Conservation (phyloP, 2,329 filamentous ascomycete genomes). For the Microsporum audouinii region DNA sequence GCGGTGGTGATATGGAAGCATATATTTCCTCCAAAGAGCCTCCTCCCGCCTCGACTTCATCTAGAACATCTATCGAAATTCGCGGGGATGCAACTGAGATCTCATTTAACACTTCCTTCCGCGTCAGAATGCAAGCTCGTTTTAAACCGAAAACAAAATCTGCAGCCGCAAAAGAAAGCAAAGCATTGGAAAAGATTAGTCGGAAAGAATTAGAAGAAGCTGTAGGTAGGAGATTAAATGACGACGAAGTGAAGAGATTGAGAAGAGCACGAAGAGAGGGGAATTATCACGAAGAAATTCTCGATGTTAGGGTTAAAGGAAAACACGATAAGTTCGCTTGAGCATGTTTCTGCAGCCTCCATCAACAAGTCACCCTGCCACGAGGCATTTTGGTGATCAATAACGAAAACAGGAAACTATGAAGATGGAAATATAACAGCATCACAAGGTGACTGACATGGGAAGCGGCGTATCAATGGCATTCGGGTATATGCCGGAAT, state of each 20-base stretch:
- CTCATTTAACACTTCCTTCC: conserved; percentile 58
- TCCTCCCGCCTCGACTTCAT: conserved; percentile 33
- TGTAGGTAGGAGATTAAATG: conserved; percentile 62
- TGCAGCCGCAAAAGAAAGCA: conserved; percentile 70
- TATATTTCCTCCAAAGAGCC: conserved; percentile 54
- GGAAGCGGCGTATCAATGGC: not conserved
- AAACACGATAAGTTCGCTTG: conserved; percentile 75
- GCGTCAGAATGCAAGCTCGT: conserved; percentile 85
- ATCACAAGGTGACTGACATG: not conserved
- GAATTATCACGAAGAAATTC: conserved; percentile 73
- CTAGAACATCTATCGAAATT: conserved; percentile 48
- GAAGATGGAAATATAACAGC: no score
- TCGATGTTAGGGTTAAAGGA: conserved; percentile 80
- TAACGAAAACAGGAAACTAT: not conserved
- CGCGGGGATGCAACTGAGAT: conserved; percentile 62
- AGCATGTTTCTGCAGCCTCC: not conserved
- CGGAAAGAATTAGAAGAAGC: conserved; percentile 72
- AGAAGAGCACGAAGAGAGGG: conserved; percentile 77
- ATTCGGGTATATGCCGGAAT: not conserved
- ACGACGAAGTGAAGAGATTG: conserved; percentile 73
- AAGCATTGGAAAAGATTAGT: conserved; percentile 73
- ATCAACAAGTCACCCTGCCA: not conserved
- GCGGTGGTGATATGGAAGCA: conserved; percentile 47
- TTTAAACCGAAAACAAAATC: conserved; percentile 65
- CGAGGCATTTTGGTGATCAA: not conserved